These are phyloP conservation scores for Metschnikowia reukaufii DNA, from an alignment of 805 yeast species.

Conservation along the genomic window DNA sequence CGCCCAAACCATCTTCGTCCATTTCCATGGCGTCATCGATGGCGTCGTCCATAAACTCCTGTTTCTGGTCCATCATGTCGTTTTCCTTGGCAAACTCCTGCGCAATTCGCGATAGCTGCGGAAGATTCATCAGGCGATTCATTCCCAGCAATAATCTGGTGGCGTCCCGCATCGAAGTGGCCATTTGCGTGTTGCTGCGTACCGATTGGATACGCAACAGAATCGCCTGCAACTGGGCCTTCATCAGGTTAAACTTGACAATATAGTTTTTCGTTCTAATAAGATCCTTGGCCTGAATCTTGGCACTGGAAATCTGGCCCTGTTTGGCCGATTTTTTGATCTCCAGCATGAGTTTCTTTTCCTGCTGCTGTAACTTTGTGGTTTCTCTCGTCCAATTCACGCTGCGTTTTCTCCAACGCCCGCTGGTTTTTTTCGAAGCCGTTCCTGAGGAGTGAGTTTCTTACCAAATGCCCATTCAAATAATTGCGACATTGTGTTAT, in stretches of 20 bases:
- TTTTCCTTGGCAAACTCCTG: constrained; percentile 94
- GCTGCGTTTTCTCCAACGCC: constrained; percentile 88
- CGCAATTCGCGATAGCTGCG: constrained; percentile 82
- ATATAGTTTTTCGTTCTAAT: constrained; percentile 83
- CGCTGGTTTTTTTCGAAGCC: constrained; percentile 93
- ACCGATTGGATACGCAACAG: constrained; percentile 89
- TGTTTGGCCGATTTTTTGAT: constrained; percentile 89
- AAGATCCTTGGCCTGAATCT: constrained; percentile 93
- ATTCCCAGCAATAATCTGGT: constrained; percentile 79
- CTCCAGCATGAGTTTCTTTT: constrained; percentile 79
- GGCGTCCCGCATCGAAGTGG: constrained; percentile 91
- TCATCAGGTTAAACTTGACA: constrained; percentile 88
- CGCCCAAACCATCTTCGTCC: constrained; percentile 68
- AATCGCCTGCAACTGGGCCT: constrained; percentile 93
- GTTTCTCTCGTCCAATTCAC: constrained; percentile 91
- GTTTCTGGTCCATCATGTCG: constrained; percentile 97
- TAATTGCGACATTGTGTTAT: constrained; percentile 22
- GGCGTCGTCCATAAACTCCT: constrained; percentile 98
- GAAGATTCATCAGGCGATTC: constrained; percentile 89
- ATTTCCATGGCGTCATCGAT: constrained; percentile 95
- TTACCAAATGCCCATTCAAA: constrained; percentile 97
- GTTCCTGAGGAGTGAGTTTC: constrained; percentile 90
- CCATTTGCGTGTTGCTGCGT: constrained; percentile 93
- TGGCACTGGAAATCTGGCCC: constrained; percentile 86
- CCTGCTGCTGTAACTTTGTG: constrained; percentile 83